phyloP scores from a whole-genome alignment of 2,329 filamentous ascomycete species.

The Intubia oerlemansii region DNA sequence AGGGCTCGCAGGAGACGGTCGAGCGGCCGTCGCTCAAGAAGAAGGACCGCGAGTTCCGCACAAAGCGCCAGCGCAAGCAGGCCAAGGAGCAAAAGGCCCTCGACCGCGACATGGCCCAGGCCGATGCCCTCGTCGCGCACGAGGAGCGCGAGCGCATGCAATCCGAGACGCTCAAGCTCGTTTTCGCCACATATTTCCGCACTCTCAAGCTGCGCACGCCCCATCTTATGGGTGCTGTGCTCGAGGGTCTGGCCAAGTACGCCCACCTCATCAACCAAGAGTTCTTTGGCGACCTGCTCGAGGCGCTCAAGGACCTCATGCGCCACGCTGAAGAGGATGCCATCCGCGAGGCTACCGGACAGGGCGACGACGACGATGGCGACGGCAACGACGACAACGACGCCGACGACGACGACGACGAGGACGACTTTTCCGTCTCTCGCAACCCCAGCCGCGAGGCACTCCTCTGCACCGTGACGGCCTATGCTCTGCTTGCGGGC shows the following conservation, averaged over 20 bases:
- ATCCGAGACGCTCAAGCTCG: conserved; percentile 83
- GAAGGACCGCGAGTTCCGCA: conserved; percentile 71
- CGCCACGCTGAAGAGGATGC: conserved; percentile 44
- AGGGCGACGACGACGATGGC: conserved; percentile 28
- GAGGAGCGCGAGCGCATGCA: conserved; percentile 90
- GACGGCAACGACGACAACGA: conserved; percentile 23
- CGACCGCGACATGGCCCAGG: conserved; percentile 82
- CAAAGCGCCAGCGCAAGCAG: conserved; percentile 68
- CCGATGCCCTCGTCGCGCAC: conserved; percentile 75
- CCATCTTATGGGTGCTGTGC: conserved; percentile 84
- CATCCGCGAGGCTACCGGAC: conserved; percentile 24
- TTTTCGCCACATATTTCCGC: conserved; percentile 88
- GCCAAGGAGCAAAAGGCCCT: conserved; percentile 70
- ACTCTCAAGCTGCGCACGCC: conserved; percentile 69
- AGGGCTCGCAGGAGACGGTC: conserved; percentile 57
- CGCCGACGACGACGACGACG: conserved; percentile 22
- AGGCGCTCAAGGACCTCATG: conserved; percentile 85
- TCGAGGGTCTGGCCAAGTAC: conserved; percentile 86
- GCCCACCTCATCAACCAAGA: conserved; percentile 96
- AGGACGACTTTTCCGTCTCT: conserved; percentile 24
- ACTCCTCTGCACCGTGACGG: conserved; percentile 85
- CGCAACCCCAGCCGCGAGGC: conserved; percentile 71
- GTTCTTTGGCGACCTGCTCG: conserved; percentile 90
- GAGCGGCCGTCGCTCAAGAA: conserved; percentile 34
- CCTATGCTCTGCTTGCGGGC: conserved; percentile 85